Conservation (phyloP, 768 basidiomycete genomes). For the Trametes meyenii region DNA sequence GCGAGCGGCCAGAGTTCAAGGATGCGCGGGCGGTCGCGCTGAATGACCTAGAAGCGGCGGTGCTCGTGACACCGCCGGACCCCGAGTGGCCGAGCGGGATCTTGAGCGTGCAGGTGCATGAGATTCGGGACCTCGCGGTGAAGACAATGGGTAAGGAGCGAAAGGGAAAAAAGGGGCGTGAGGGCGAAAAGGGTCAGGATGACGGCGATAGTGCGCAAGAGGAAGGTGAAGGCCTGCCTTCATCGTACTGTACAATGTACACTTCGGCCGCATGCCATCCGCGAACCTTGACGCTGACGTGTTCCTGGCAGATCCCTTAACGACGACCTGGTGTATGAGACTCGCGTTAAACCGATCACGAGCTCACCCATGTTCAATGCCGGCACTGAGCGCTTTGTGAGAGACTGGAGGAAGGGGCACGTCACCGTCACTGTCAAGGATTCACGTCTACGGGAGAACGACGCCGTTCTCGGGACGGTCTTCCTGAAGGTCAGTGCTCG, state of each 20-base stretch:
- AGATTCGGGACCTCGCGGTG: constrained; percentile 64
- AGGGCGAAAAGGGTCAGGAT: constrained; percentile 58
- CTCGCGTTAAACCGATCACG: constrained; percentile 39
- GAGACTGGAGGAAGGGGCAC: constrained; percentile 61
- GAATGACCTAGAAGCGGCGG: constrained; percentile 47
- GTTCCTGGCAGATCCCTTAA: constrained; percentile 42
- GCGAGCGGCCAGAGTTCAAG: constrained; percentile 49
- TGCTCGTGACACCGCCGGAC: constrained; percentile 52
- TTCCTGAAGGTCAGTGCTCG: constrained; percentile 46
- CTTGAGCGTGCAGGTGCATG: constrained; percentile 64
- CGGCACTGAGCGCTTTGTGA: constrained; percentile 68
- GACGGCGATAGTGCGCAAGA: constrained; percentile 54
- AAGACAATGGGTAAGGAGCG: constrained; percentile 42
- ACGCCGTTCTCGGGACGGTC: constrained; percentile 74
- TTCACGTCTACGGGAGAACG: constrained; percentile 54
- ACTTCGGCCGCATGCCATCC: constrained; percentile 2
- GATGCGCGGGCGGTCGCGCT: constrained; percentile 50
- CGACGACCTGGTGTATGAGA: constrained; percentile 48
- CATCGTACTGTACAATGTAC: constrained; percentile 58
- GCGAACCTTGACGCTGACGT: constrained; percentile 23
- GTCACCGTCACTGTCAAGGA: constrained; percentile 71
- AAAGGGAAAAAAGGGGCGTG: constrained; percentile 46
- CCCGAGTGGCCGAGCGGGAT: constrained; percentile 68
- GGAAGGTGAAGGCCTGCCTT: constrained; percentile 62
- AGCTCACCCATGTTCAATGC: constrained; percentile 51